These are phyloP conservation scores for Periconia macrospinosa DNA, from an alignment of 2,329 filamentous ascomycete species.

Conservation along the genomic window DNA sequence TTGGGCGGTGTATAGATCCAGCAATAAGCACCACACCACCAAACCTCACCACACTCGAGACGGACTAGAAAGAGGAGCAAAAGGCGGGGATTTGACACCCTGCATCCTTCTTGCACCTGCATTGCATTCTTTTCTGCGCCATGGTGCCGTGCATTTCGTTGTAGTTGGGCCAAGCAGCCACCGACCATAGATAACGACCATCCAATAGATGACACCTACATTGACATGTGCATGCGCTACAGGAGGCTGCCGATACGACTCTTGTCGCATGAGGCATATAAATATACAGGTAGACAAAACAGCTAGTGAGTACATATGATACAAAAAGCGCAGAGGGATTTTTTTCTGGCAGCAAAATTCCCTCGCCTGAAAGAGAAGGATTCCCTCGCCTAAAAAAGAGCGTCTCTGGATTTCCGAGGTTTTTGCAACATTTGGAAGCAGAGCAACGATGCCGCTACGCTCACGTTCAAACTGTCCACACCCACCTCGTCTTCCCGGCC, in stretches of 20 bases:
- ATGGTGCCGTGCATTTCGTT: too few relatives aligned
- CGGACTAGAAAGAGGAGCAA: not conserved
- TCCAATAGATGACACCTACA: not conserved
- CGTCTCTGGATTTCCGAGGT: constrained; percentile 21
- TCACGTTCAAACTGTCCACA: constrained; percentile 92
- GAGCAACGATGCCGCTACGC: constrained; percentile 80
- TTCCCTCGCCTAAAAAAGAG: constrained; percentile 24
- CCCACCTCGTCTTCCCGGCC: constrained; percentile 52
- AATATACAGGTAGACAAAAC: not conserved
- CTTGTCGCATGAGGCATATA: not conserved
- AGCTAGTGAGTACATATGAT: constrained; percentile 6
- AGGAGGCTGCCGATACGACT: not conserved
- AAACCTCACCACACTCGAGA: not conserved
- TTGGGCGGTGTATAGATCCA: not conserved
- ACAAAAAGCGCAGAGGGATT: constrained; percentile 2
- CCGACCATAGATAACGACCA: constrained; percentile 4
- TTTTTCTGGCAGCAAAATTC: not conserved
- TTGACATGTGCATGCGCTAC: not conserved
- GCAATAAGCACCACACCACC: not conserved
- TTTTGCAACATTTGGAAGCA: constrained; percentile 67
- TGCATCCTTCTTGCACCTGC: not conserved
- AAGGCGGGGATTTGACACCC: not conserved
- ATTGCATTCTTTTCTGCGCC: not conserved
- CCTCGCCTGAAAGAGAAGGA: constrained; percentile 25
- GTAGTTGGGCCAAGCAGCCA: not conserved